Base-by-base conservation (phyloP, 352 stramenopile species). In the Globisporangium recalcitrans region DNA sequence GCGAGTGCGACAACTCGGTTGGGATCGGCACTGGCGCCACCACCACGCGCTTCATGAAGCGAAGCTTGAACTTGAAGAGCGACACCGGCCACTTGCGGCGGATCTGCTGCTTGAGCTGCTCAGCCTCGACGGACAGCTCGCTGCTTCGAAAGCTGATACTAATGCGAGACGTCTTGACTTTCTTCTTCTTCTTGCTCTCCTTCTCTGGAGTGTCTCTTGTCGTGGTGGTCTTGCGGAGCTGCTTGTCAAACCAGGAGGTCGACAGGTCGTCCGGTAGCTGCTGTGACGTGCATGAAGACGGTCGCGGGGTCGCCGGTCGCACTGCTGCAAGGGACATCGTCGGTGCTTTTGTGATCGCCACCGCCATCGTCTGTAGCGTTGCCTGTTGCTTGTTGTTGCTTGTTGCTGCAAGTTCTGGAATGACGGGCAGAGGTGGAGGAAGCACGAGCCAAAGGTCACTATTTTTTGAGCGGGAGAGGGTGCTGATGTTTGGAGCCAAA, bases 11-110 rank as follows among this genome's bases (percentile, higher is more conserved):
- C 31, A 86, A 60, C 46, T 79, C 68, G 9, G 57, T 40, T 8
- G 74, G 73, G 32, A 86, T 77, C 59, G 76, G 56, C 51, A 84
- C 70, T 9, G 77, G 77, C 42, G 73, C 62, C 36, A 80, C 55
- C 16, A 86, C 74, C 5, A 82, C 64, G 42, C 65, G 67, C 32
- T 67, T 62, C 44, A 86, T 65, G 46, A 68, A 62, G 10, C 63
- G 59, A 26, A 83, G 69, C 44, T 67, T 75, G 63, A 86, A 86
- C 52, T 69, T 70, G 29, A 73, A 67, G 16, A 56, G 21, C 36
- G 68, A 67, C 31, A 36, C 34, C 4, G 64, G 64, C 52, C 64
- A 66, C 40, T 38, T 67, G 58, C 32, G 57, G 19, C 34, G 64
- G 29, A 70, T 62, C 7, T 55, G 60, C 31, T 53, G 40, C 59